A percentile compares a stretch with the other conserved stretches of the same genome.
Evolutionary conservation across 1,284 basidiomycete genomes (phyloP).

Genomic region (Moesziomyces antarcticus): DNA sequence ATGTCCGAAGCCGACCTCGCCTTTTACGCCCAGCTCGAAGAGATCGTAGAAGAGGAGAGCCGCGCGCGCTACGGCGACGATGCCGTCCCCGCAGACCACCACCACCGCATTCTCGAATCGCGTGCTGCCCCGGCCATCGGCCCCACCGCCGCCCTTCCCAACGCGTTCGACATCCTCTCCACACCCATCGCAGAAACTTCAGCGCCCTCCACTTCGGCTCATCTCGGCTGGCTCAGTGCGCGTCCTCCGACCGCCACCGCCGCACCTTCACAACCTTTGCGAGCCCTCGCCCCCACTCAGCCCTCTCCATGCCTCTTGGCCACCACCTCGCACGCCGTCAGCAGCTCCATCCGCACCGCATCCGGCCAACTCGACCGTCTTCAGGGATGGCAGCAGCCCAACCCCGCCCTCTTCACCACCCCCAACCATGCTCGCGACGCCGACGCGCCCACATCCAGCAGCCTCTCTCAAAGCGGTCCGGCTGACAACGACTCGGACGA

Average conservation of each 20-base stretch:
- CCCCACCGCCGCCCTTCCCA: slow-evolving; percentile 1
- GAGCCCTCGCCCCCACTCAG: slow-evolving; percentile 4
- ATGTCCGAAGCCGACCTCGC: slow-evolving; percentile 53
- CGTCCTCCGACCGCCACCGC: slow-evolving; percentile 14
- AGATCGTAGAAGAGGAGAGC: slow-evolving; percentile 55
- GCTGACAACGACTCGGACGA: slow-evolving; percentile 16
- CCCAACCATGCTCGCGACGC: slow-evolving; percentile 9
- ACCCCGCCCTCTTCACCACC: slow-evolving; percentile 10
- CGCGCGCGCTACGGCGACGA: slow-evolving; percentile 47
- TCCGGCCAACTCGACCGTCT: slow-evolving; percentile 40
- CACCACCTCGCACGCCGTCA: slow-evolving; percentile 19
- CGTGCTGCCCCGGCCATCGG: slow-evolving; percentile 1
- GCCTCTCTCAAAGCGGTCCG: not conserved
- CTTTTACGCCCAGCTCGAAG: slow-evolving; percentile 57
- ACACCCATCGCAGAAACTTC: slow-evolving; percentile 9
- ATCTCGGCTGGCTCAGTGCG: slow-evolving; percentile 49
- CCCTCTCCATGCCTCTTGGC: slow-evolving; percentile 1
- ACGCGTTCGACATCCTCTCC: slow-evolving; percentile 2
- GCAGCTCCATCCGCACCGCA: slow-evolving; percentile 21
- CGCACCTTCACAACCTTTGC: slow-evolving; percentile 4
- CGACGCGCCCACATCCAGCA: not conserved
- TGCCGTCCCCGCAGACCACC: slow-evolving; percentile 10
- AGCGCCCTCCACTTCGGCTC: slow-evolving; percentile 8
- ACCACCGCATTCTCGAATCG: not conserved
- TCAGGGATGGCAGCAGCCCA: slow-evolving; percentile 39